A percentile compares a stretch with the other conserved stretches of the same genome.
These are phyloP conservation scores for Pseudonectria foliicola DNA, from an alignment of 2,329 filamentous ascomycete species.

Conservation along the genomic window DNA sequence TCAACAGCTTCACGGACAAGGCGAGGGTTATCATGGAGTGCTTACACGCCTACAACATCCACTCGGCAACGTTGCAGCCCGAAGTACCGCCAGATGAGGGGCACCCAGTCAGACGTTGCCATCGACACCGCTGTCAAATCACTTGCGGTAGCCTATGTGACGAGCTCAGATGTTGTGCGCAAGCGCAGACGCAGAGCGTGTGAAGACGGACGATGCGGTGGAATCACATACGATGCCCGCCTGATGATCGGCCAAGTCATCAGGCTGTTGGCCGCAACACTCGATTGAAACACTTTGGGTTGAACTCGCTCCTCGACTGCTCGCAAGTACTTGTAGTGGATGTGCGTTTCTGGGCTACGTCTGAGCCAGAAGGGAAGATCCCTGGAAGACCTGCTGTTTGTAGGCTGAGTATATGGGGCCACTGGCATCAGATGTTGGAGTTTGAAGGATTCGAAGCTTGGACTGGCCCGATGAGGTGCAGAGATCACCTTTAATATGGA, in stretches of 20 bases:
- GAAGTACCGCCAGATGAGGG: constrained; percentile 31
- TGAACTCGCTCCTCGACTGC: no score
- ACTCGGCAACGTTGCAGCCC: constrained; percentile 64
- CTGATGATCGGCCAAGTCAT: no score
- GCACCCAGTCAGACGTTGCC: constrained; percentile 8
- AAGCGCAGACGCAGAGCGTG: constrained; percentile 13
- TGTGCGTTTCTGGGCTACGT: no score
- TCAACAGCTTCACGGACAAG: constrained; percentile 52
- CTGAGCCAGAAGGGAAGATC: constrained; percentile 7
- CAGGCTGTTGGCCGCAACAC: no score
- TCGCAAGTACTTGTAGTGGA: no score
- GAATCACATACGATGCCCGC: no score
- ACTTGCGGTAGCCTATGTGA: constrained; percentile 45
- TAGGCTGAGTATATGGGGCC: background rate
- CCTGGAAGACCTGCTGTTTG: constrained; percentile 8
- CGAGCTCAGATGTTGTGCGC: constrained; percentile 42
- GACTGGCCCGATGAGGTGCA: no score
- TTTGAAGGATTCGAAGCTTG: no score
- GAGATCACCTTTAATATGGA: no score
- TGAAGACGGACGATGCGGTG: constrained; percentile 5
- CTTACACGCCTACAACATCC: constrained; percentile 66
- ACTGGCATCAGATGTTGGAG: no score
- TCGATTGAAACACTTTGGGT: no score
- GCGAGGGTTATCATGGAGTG: constrained; percentile 60
- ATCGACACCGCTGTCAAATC: constrained; percentile 38